Evolutionary conservation across 257 asterid species (phyloP), one percentile per base, ranked within the genome.

Genomic region (Scutellaria minor): DNA sequence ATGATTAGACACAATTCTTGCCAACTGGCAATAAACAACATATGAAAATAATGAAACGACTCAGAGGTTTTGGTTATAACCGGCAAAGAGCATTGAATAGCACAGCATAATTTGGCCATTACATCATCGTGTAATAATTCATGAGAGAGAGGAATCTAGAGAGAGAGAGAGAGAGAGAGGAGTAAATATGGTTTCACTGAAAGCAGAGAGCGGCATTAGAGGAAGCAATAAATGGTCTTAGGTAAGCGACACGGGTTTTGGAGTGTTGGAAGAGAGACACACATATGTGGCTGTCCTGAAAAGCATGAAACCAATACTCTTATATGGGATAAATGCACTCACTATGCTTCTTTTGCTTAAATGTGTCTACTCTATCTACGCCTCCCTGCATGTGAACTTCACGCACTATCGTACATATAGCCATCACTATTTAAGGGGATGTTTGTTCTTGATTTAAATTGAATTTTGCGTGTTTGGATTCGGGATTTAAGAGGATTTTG

Each of bases 171-270:
- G 8, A 53, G 72, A 58, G 41, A 41, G 53, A 80, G 44, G 82
- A 65, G 42, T 75, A 69, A 73, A 73, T 69, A 24, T 24, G 27
- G 27, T 24, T 24, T 24, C 37, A 31, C 37, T 66, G 75, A 73
- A 61, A 73, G 68, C 12, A 35, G 78, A 40, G 41, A 44, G 68
- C 39, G 40, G 66, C 37, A n/a, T 18, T 18, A 40, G 4, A 51
- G 35, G 14, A 50, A 53, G 71, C 78, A 79, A 79, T 79, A 70
- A 79, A 79, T 79, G 75, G 3, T 5, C 50, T 64, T 75, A 64
- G 79, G 79, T 63, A 53, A 50, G 75, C 76, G 20, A 71, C 81
- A 80, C 84, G 81, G 81, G 75, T 37, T 50, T 50, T 12, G 55
- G 44, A 24, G 48, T 40, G 62, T 58, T 40, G 22, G 65, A 56